Base-by-base conservation (phyloP, 257 asterid species). In the Euphrasia confusa region DNA sequence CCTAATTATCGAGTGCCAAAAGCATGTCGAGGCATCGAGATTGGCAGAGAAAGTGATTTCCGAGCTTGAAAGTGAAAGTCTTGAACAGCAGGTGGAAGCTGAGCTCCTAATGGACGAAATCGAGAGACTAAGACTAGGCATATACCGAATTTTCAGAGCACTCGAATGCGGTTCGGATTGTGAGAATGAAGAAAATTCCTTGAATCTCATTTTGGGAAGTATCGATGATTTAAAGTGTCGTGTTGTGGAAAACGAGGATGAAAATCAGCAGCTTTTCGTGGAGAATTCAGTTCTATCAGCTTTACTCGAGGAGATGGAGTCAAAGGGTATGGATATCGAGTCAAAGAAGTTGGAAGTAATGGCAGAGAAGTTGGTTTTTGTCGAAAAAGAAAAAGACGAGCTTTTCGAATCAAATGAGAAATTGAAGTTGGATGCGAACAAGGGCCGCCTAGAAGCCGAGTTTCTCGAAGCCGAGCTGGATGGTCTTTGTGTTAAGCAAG, bases 61-160 rank as follows among this genome's bases (percentile, higher is more conserved):
- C 2, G 97, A 90, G 79, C 86, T 93, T 54, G 99, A 93, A 81
- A 79, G 74, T 30, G 99, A 89, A 70, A 89, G 85, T 65, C 97
- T 93, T 39, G 97, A 93, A 82, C 99, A 87, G 76, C 96, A 93
- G 75, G 89, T 93, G 3, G 99, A 93, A 78, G 76, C 90, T 54
- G 99, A 93, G 52, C 79, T 89, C 48, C 60, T 93, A 62, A 71
- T 89, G 68, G 94, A 89, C 58, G 97, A 89, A 73, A 87, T 89
- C 5, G 88, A 83, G 53, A 80, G 86, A 27, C 77, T 93, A 49
- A 74, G 94, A 58, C 68, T 78, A 63, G 84, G 90, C 61, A 93
- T 93, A 56, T 87, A 80, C 76, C 81, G 68, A 44, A 86, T 93
- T 47, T 89, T 87, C 75, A 72, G 67, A 69, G 85, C 80, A 32